Evolutionary conservation across 345 rosid species (phyloP).

Genomic region (Pistacia integerrima): DNA sequence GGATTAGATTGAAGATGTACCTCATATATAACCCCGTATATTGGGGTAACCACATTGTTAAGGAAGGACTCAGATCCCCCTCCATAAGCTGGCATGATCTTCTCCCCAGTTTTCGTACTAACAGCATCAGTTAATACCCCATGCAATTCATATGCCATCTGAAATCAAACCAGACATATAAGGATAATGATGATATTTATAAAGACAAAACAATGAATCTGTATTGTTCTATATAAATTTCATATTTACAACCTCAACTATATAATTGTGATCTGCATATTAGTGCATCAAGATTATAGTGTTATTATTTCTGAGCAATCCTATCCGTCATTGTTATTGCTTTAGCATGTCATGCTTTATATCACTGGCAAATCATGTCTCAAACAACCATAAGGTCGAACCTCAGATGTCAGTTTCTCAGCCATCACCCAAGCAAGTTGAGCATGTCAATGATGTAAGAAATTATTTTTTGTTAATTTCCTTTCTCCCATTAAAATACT

Average conservation of each 20-base stretch:
- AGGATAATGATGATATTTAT: conserved; percentile 4
- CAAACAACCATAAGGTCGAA: not conserved
- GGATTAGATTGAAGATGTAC: conserved; percentile 38
- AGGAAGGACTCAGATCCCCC: conserved; percentile 76
- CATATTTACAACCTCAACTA: not conserved
- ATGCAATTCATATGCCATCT: conserved; percentile 95
- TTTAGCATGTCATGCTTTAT: not conserved
- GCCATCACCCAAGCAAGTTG: not conserved
- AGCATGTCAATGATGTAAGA: not conserved
- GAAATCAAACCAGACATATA: conserved; percentile 23
- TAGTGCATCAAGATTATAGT: not conserved
- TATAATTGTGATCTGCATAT: not conserved
- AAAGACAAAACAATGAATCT: not conserved
- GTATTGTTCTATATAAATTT: not conserved
- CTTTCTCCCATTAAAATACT: not conserved
- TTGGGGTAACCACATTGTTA: conserved; percentile 73
- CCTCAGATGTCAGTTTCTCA: not conserved
- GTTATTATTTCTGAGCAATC: not conserved
- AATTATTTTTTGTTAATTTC: not conserved
- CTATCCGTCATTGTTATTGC: not conserved
- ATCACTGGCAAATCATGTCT: not conserved
- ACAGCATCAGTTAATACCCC: conserved; percentile 59
- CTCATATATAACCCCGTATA: conserved; percentile 64
- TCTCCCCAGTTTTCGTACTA: conserved; percentile 62
- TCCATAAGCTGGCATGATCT: conserved; percentile 59